A percentile compares a stretch with the other conserved stretches of the same genome.
These are phyloP conservation scores for Phytophthora ramorum DNA, from an alignment of 352 stramenopile species.

Conservation along the genomic window DNA sequence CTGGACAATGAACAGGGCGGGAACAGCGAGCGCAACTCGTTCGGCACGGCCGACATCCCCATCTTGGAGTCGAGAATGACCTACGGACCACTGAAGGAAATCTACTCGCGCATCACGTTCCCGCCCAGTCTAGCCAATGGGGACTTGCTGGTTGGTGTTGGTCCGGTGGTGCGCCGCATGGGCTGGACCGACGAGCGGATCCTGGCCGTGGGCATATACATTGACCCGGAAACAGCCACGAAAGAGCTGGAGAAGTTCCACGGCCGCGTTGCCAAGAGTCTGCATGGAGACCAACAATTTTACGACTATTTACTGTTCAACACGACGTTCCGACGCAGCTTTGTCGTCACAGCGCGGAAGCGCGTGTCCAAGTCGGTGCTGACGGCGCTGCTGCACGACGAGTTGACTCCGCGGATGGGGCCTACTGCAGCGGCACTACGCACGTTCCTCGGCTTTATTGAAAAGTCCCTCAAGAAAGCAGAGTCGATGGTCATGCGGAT, in stretches of 20 bases:
- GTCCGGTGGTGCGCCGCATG: conserved; percentile 77
- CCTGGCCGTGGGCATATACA: conserved; percentile 79
- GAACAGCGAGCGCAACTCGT: conserved; percentile 36
- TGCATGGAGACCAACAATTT: conserved; percentile 79
- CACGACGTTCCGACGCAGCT: conserved; percentile 73
- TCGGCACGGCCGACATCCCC: conserved; percentile 57
- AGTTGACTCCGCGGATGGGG: conserved; percentile 74
- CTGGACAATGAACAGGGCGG: conserved; percentile 33
- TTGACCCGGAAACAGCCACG: conserved; percentile 66
- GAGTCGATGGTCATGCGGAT: conserved; percentile 82
- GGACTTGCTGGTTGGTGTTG: conserved; percentile 78
- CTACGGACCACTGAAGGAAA: conserved; percentile 74
- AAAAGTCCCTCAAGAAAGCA: conserved; percentile 85
- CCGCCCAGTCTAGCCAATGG: conserved; percentile 76
- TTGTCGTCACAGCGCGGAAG: conserved; percentile 82
- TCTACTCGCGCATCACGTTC: conserved; percentile 82
- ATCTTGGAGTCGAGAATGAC: conserved; percentile 73
- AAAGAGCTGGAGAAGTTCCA: conserved; percentile 68
- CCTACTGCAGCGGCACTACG: conserved; percentile 53
- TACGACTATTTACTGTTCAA: conserved; percentile 71
- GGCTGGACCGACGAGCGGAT: conserved; percentile 88
- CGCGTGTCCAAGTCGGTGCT: conserved; percentile 80
- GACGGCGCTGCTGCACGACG: conserved; percentile 67
- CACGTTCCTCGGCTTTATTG: conserved; percentile 77
- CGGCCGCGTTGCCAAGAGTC: conserved; percentile 56